Percentiles rank a stretch among this genome's conserved stretches.
These are phyloP conservation scores for Serendipita indica DNA, from an alignment of 768 basidiomycete species.

Conservation along the genomic window DNA sequence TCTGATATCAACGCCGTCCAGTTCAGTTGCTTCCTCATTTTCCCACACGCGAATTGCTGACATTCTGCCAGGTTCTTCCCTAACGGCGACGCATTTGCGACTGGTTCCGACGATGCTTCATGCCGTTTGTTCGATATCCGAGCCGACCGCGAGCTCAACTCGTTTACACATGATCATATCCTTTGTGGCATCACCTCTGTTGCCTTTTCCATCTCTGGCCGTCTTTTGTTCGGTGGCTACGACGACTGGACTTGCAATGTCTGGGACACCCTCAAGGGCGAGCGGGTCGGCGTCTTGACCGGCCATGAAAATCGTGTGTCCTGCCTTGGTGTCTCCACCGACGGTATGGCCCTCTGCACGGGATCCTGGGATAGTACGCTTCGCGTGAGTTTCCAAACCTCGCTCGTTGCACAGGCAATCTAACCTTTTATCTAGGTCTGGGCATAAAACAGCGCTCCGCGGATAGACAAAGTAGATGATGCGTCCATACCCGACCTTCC, in stretches of 20 bases:
- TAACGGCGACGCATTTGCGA: conserved; percentile 97
- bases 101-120: conserved; percentile 96
- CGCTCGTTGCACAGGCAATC: conserved; percentile 13
- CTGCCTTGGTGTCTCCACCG: conserved; percentile 87
- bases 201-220: conserved; percentile 94
- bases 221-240: conserved; percentile 95
- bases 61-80: conserved; percentile 79
- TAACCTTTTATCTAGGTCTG: conserved; percentile 43
- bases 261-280: conserved; percentile 98
- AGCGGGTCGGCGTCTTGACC: conserved; percentile 91
- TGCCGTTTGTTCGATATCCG: conserved; percentile 97
- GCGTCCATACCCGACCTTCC: too few species aligned
- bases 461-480: too few species aligned
- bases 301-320: conserved; percentile 98
- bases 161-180: conserved; percentile 97
- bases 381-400: conserved; percentile 42
- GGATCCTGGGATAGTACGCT: conserved; percentile 97
- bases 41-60: conserved; percentile 12
- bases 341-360: conserved; percentile 98
- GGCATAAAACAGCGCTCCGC: conserved; percentile 45
- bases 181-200: conserved; percentile 98
- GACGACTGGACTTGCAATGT: conserved; percentile 99
- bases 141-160: conserved; percentile 91
- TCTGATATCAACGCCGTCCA: conserved; percentile 98
- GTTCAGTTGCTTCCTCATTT: conserved; percentile 27